These are phyloP conservation scores for Suillus luteus DNA, from an alignment of 768 basidiomycete species.

Conservation along the genomic window DNA sequence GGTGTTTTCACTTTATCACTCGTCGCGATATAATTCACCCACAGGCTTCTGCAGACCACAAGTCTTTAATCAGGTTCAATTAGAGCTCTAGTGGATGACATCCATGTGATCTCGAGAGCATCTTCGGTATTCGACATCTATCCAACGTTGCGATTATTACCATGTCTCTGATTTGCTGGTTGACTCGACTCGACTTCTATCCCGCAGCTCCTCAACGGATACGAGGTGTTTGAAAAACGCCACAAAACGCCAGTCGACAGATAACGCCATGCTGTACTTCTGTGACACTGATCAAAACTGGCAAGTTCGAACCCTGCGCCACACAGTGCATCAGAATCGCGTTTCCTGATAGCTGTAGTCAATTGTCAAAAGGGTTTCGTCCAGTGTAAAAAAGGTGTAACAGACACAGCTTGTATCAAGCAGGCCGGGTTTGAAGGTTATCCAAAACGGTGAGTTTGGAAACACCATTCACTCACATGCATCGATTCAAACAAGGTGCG, in stretches of 20 bases:
- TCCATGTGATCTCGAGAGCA: neutral
- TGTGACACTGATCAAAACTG: slow-evolving; percentile 1
- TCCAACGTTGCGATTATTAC: neutral
- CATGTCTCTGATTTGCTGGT: neutral
- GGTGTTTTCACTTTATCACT: neutral
- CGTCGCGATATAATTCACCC: neutral
- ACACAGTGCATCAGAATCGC: neutral
- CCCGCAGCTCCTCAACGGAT: neutral
- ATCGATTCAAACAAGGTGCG: neutral
- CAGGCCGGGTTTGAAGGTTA: neutral
- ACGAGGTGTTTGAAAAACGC: neutral
- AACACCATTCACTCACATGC: neutral
- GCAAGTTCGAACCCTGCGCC: slow-evolving; percentile 1
- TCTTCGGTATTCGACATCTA: neutral
- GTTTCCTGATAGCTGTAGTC: neutral
- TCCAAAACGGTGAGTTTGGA: neutral
- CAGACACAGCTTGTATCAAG: neutral
- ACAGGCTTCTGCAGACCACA: neutral
- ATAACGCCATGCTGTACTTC: neutral
- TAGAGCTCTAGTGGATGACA: neutral
- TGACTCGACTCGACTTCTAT: neutral
- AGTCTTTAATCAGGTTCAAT: neutral
- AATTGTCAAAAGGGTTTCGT: neutral
- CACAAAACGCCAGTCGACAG: neutral
- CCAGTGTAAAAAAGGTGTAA: neutral